A percentile compares a stretch with the other conserved stretches of the same genome.
phyloP scores from a whole-genome alignment of 202 grass and related monocot species.

The Setaria viridis region DNA sequence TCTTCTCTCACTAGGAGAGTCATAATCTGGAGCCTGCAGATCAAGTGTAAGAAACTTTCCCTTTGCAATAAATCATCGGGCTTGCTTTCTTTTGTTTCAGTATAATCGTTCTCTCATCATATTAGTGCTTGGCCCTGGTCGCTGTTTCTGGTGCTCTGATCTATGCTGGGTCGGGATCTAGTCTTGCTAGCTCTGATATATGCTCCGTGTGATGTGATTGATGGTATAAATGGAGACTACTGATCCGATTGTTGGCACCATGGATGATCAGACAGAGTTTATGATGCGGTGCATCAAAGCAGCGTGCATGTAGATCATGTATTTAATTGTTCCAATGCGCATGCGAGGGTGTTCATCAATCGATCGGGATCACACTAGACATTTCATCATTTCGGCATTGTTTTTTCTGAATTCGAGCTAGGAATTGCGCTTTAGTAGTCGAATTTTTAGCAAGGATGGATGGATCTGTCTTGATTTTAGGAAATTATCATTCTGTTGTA shows the following conservation, averaged over 20 bases:
- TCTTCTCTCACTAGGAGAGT: neutral
- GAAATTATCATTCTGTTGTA: neutral
- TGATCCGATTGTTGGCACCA: neutral
- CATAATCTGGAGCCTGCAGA: neutral
- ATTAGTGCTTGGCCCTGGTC: neutral
- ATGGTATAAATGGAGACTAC: neutral
- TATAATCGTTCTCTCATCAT: neutral
- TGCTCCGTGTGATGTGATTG: slow-evolving; percentile 2
- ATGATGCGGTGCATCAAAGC: neutral
- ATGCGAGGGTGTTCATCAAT: neutral
- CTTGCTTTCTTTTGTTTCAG: slow-evolving; percentile 14
- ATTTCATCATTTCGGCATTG: neutral
- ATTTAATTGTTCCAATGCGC: neutral
- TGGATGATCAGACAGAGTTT: neutral
- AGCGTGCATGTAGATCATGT: neutral
- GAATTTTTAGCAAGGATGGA: neutral
- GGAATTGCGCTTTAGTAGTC: neutral
- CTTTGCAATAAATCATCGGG: slow-evolving; percentile 34
- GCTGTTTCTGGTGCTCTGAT: neutral
- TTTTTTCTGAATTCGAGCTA: neutral
- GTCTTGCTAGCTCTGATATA: neutral
- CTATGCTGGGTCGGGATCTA: neutral
- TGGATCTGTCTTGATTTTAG: neutral
- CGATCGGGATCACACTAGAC: neutral
- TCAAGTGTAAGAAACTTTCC: slow-evolving; percentile 38